A percentile compares a stretch with the other conserved stretches of the same genome.
These are phyloP conservation scores for Coemansia sp. DNA, from an alignment of 192 early-diverging fungal genomes.

Conservation along the genomic window DNA sequence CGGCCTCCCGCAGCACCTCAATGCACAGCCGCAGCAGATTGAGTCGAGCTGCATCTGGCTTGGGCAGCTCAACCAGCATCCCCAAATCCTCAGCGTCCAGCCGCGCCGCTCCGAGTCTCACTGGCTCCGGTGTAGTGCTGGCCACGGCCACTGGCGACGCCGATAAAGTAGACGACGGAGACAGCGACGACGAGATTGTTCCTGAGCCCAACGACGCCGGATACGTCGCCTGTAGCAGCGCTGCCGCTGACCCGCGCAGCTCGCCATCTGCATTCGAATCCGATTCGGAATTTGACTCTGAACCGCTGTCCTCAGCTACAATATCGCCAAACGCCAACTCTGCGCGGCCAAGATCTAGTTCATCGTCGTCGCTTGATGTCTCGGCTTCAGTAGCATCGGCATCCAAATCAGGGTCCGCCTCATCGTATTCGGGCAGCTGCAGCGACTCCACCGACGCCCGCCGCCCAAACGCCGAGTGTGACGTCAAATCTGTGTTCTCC, in stretches of 20 bases:
- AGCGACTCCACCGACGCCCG: slow-evolving; percentile 41
- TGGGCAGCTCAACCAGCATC: slow-evolving; percentile 35
- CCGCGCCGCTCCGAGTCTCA: slow-evolving; percentile 17
- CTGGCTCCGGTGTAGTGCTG: slow-evolving; percentile 40
- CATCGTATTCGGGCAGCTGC: slow-evolving; percentile 48
- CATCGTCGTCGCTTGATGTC: slow-evolving; percentile 14
- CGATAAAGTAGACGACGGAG: slow-evolving; percentile 52
- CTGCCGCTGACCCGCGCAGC: slow-evolving; percentile 43
- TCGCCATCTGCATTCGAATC: slow-evolving; percentile 16
- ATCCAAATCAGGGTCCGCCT: slow-evolving; percentile 38
- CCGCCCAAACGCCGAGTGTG: slow-evolving; percentile 43
- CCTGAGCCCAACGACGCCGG: slow-evolving; percentile 42
- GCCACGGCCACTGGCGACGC: slow-evolving; percentile 47
- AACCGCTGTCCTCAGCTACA: not conserved
- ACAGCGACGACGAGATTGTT: slow-evolving; percentile 50
- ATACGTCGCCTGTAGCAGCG: slow-evolving; percentile 37
- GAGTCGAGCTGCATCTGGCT: slow-evolving; percentile 39
- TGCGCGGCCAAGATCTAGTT: not conserved
- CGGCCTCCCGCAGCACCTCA: slow-evolving; percentile 46
- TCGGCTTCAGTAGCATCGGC: slow-evolving; percentile 34
- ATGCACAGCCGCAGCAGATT: slow-evolving; percentile 39
- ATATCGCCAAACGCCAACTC: not conserved
- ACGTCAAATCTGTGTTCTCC: slow-evolving; percentile 47
- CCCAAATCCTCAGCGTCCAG: slow-evolving; percentile 44
- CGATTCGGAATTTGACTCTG: not conserved